Percentiles rank a stretch among this genome's conserved stretches.
Evolutionary conservation across 352 stramenopile species (phyloP).

Genomic region (Phytophthora pluvialis): DNA sequence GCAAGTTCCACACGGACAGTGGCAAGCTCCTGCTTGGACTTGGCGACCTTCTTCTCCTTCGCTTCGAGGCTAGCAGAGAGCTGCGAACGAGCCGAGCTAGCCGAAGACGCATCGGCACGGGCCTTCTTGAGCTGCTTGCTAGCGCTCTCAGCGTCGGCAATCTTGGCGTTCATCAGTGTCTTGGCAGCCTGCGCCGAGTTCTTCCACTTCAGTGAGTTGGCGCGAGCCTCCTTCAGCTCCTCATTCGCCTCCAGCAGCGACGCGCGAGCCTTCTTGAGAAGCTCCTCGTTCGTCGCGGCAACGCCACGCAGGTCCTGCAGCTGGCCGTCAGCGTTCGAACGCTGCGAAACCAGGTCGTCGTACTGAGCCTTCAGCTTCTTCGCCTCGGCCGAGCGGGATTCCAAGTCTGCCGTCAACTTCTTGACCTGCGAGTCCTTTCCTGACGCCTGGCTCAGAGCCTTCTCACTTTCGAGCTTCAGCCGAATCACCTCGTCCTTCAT

Average conservation of each 20-base stretch:
- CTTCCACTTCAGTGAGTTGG: constrained; percentile 77
- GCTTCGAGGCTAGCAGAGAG: constrained; percentile 62
- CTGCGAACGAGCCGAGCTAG: constrained; percentile 55
- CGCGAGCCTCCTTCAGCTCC: constrained; percentile 78
- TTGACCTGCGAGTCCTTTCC: constrained; percentile 40
- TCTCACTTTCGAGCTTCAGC: constrained; percentile 50
- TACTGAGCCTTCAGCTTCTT: constrained; percentile 42
- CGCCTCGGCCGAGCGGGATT: constrained; percentile 39
- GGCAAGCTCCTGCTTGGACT: constrained; percentile 62
- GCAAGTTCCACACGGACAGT: constrained; percentile 52
- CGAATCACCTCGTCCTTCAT: constrained; percentile 66
- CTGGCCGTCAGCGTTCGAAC: constrained; percentile 38
- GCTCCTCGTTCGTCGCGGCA: constrained; percentile 57
- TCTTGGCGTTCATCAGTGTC: constrained; percentile 68
- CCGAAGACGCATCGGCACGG: constrained; percentile 51
- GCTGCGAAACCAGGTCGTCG: constrained; percentile 41
- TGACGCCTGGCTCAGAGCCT: constrained; percentile 38
- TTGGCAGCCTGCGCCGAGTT: constrained; percentile 68
- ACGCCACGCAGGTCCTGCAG: constrained; percentile 51
- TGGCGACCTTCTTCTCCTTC: constrained; percentile 75
- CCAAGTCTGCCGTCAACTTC: constrained; percentile 45
- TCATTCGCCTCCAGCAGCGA: constrained; percentile 75
- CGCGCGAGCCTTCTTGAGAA: constrained; percentile 75
- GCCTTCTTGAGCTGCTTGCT: constrained; percentile 68
- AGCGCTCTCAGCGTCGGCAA: constrained; percentile 64